A percentile compares a stretch with the other conserved stretches of the same genome.
Evolutionary conservation across 495 filamentous ascomycete species (phyloP).

Genomic region (Aspergillus steynii): DNA sequence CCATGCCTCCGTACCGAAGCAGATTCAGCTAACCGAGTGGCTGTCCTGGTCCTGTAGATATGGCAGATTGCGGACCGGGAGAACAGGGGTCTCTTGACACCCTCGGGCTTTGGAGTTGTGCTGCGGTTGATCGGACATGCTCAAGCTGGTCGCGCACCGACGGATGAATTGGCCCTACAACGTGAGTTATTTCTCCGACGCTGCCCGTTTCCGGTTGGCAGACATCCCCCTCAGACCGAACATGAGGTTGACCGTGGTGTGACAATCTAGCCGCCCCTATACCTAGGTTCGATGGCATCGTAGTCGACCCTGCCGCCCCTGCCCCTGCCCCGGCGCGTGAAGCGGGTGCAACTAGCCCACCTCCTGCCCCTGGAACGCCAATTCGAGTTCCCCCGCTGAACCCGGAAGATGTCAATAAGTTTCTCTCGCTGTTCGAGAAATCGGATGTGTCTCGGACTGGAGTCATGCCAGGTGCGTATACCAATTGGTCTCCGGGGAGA

Average conservation of each 20-base stretch:
- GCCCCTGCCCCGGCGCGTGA: conserved; percentile 42
- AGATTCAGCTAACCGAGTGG: conserved; percentile 11
- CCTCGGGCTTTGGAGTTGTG: conserved; percentile 86
- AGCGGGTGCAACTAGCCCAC: conserved; percentile 50
- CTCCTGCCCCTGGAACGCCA: conserved; percentile 67
- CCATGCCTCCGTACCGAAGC: neutral
- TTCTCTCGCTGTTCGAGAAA: conserved; percentile 81
- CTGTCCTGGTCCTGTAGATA: conserved; percentile 58
- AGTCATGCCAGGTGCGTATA: conserved; percentile 68
- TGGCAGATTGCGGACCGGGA: conserved; percentile 98
- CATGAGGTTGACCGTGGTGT: conserved; percentile 19
- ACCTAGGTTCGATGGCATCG: conserved; percentile 81
- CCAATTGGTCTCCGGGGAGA: neutral
- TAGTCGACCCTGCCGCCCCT: conserved; percentile 35
- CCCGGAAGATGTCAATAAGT: conserved; percentile 85
- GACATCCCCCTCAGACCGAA: neutral
- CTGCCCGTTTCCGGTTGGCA: neutral
- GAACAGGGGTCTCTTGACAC: conserved; percentile 90
- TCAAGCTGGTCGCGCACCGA: conserved; percentile 78
- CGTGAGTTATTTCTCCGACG: conserved; percentile 43
- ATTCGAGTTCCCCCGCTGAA: conserved; percentile 90
- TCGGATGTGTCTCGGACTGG: conserved; percentile 72
- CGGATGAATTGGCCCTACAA: conserved; percentile 71
- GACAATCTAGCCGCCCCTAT: conserved; percentile 72
- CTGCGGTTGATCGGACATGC: conserved; percentile 93